phyloP scores from a whole-genome alignment of 495 filamentous ascomycete genomes.

The Hypomontagnella submonticulosa region DNA sequence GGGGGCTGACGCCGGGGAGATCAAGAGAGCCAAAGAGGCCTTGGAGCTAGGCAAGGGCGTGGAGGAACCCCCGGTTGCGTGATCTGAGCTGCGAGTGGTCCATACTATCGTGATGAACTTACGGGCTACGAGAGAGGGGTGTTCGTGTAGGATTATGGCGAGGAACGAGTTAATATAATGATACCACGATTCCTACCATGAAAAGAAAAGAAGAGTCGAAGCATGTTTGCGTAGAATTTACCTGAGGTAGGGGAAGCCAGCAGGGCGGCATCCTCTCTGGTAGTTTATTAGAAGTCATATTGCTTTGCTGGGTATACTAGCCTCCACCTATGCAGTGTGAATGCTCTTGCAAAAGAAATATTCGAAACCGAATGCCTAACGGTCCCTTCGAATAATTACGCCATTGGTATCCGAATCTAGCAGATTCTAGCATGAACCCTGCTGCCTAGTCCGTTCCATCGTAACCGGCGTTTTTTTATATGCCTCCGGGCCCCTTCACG shows the following conservation, averaged over 20 bases:
- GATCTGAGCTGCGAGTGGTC: slow-evolving; percentile 14
- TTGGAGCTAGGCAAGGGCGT: slow-evolving; percentile 55
- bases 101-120: slow-evolving; percentile 18
- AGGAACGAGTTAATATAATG: slow-evolving; percentile 35
- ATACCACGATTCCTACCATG: slow-evolving; percentile 39
- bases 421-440: no score
- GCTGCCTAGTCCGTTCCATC: background rate
- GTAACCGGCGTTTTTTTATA: background rate
- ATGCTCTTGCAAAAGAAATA: background rate
- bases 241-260: background rate
- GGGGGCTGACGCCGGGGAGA: slow-evolving; percentile 68
- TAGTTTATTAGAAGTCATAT: slow-evolving; percentile 9
- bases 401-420: no score
- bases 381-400: background rate
- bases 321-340: slow-evolving; percentile 4
- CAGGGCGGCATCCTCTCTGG: slow-evolving; percentile 8
- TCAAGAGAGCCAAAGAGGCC: slow-evolving; percentile 68
- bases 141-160: slow-evolving; percentile 18
- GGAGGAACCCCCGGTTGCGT: slow-evolving; percentile 48
- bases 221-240: slow-evolving; percentile 5
- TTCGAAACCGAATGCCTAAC: no score
- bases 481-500: slow-evolving; percentile 49
- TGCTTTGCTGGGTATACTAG: slow-evolving; percentile 47
- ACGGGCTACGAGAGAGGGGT: background rate
- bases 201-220: slow-evolving; percentile 9